A percentile compares a stretch with the other conserved stretches of the same genome.
These are phyloP conservation scores for Parastagonospora avenae DNA, from an alignment of 2,329 filamentous ascomycete species.

Conservation along the genomic window DNA sequence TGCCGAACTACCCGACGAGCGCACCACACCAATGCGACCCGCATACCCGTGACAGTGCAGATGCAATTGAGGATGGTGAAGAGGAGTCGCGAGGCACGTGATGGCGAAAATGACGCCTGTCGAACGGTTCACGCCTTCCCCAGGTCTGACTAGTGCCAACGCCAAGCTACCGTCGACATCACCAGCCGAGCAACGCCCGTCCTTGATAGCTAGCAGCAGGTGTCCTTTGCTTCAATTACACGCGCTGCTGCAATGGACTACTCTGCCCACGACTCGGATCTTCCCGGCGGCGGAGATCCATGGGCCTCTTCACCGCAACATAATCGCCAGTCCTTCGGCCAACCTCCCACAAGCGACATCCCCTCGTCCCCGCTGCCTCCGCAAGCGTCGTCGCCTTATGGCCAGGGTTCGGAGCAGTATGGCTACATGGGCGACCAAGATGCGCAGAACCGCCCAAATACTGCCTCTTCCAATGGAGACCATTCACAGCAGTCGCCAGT, in stretches of 20 bases:
- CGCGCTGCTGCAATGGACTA: conserved; percentile 65
- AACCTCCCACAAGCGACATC: conserved; percentile 50
- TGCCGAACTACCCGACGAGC: conserved; percentile 40
- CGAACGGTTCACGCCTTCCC: conserved; percentile 32
- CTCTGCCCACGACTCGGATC: conserved; percentile 62
- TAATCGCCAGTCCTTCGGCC: conserved; percentile 55
- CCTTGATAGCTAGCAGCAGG: conserved; percentile 23
- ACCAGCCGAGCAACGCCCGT: conserved; percentile 24
- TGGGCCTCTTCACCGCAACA: conserved; percentile 67
- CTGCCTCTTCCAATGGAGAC: conserved; percentile 41
- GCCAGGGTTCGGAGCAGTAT: conserved; percentile 40
- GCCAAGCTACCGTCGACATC: conserved; percentile 22
- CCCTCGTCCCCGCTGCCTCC: conserved; percentile 48
- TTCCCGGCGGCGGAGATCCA: conserved; percentile 63
- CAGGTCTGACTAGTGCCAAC: conserved; percentile 27
- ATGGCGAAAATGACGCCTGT: conserved; percentile 21
- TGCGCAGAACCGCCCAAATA: conserved; percentile 31
- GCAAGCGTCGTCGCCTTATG: conserved; percentile 48
- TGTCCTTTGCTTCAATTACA: conserved; percentile 27
- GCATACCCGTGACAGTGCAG: conserved; percentile 36
- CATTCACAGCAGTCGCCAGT: conserved; percentile 34
- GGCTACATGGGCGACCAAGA: conserved; percentile 42
- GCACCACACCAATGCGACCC: conserved; percentile 40
- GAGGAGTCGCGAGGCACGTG: conserved; percentile 27
- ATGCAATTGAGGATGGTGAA: conserved; percentile 8